A percentile compares a stretch with the other conserved stretches of the same genome.
Evolutionary conservation across 2,329 filamentous ascomycete genomes (phyloP).

Genomic region (Venturia nashicola): DNA sequence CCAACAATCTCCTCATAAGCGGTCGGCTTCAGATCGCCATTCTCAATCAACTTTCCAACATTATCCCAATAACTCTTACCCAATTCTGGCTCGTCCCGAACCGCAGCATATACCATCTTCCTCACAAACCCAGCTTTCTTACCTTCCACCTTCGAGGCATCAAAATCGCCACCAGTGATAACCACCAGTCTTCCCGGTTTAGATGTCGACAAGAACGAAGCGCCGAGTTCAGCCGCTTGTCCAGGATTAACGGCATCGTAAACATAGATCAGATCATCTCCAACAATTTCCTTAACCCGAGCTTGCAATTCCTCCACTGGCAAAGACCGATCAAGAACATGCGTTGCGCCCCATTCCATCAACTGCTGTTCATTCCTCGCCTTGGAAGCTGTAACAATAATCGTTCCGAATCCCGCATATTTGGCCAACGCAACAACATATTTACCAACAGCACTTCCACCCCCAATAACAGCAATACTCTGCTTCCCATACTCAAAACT

Average conservation of each 20-base stretch:
- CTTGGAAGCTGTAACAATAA: not conserved
- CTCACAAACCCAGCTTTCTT: not conserved
- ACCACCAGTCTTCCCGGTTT: not conserved
- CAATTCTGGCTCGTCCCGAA: not conserved
- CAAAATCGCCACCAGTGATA: not conserved
- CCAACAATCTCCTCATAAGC: not conserved
- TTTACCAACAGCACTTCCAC: not conserved
- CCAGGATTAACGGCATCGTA: not conserved
- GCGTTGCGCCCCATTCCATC: not conserved
- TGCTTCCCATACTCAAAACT: not conserved
- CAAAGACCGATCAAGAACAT: not conserved
- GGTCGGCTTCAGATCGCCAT: not conserved
- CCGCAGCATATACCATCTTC: not conserved
- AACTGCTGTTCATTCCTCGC: not conserved
- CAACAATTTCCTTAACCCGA: not conserved
- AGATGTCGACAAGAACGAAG: not conserved
- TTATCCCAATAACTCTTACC: not conserved
- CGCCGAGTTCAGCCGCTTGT: not conserved
- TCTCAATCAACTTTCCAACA: not conserved
- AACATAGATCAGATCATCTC: not conserved
- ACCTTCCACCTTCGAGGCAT: not conserved
- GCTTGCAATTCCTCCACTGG: not conserved
- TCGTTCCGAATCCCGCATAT: not conserved
- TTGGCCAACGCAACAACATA: not conserved
- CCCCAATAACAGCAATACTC: not conserved